Evolutionary conservation across 306 rosid species (phyloP), one percentile per base, ranked within the genome.

Genomic region (Lathyrus oleraceus): DNA sequence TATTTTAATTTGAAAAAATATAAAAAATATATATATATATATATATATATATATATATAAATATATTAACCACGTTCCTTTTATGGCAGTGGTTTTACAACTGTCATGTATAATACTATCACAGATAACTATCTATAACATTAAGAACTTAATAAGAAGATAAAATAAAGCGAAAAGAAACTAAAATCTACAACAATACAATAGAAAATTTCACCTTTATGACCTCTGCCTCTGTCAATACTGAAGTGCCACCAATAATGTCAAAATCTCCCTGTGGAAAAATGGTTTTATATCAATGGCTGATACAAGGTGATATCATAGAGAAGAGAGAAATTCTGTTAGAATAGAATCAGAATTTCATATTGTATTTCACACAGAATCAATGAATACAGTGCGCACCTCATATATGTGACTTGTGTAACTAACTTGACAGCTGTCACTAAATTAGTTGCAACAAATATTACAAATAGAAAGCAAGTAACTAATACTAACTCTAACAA

Each of bases 241-340:
- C 85, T 23, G 96, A 83, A 64, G 87, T 76, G 53, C 97, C 97
- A 65, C 98, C 98, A 82, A 93, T 81, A 77, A 93, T 87, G 79
- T 93, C 98, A 76, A 90, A 93, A 87, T 93, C 98, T 67, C 94
- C 97, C 98, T 93, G 85, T 79, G 59, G 67, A 23, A 72, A 72
- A 82, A 77, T 23, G 72, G 75, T 54, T 72, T 28, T 8, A 17
- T 32, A 64, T 52, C 62, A 59, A 48, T 25, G 28, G 25, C 4
- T 25, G 28, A 25, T 25, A 25, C 28, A 25, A 3, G 28, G 28
- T 25, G 5, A 25, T 23, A 23, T 23, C 25, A 23, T 23, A 23
- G 25, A 23, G 25, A 23, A 23, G 25, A 23, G 25, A 23, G 25
- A 23, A 23, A 23, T 2, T 23, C 25, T 23, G 25, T 23, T 23